A percentile compares a stretch with the other conserved stretches of the same genome.
Evolutionary conservation across 1,284 basidiomycete genomes (phyloP).

Genomic region (Pisolithus thermaeus): DNA sequence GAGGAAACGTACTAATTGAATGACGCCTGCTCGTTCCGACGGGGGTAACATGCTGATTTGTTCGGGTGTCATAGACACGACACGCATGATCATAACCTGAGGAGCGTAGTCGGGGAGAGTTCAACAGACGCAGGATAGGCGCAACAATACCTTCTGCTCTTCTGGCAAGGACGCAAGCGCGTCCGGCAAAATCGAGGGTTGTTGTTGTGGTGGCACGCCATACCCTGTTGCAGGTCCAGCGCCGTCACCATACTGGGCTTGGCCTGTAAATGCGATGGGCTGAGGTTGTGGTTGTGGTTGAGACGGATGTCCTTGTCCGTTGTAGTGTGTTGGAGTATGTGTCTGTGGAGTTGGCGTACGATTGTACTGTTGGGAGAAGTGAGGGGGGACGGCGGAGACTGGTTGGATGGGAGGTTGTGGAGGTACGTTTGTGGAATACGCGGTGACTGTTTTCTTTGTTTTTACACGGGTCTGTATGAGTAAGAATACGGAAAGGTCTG

Average conservation of each 20-base stretch:
- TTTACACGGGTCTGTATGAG: not conserved
- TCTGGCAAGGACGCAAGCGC: conserved; percentile 57
- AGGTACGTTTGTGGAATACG: conserved; percentile 27
- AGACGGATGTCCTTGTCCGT: conserved; percentile 25
- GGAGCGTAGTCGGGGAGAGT: not conserved
- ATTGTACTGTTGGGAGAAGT: conserved; percentile 35
- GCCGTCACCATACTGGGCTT: conserved; percentile 13
- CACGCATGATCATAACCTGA: conserved; percentile 61
- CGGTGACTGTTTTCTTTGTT: conserved; percentile 31
- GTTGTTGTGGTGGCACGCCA: conserved; percentile 3
- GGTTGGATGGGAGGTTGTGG: conserved; percentile 19
- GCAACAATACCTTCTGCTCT: conserved; percentile 52
- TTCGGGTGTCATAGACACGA: conserved; percentile 65
- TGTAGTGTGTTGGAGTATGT: conserved; percentile 23
- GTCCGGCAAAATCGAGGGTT: conserved; percentile 32
- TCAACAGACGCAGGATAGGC: conserved; percentile 1
- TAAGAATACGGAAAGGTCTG: not conserved
- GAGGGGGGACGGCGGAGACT: conserved; percentile 39
- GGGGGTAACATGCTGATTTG: conserved; percentile 59
- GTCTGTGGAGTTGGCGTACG: conserved; percentile 40
- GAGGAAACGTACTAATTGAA: conserved; percentile 53
- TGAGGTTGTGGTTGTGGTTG: conserved; percentile 17
- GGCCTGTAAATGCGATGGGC: conserved; percentile 13
- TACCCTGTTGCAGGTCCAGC: too few relatives aligned
- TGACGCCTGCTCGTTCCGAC: conserved; percentile 54